Evolutionary conservation across 495 filamentous ascomycete species (phyloP).

Genomic region (Aspergillus bridgeri): DNA sequence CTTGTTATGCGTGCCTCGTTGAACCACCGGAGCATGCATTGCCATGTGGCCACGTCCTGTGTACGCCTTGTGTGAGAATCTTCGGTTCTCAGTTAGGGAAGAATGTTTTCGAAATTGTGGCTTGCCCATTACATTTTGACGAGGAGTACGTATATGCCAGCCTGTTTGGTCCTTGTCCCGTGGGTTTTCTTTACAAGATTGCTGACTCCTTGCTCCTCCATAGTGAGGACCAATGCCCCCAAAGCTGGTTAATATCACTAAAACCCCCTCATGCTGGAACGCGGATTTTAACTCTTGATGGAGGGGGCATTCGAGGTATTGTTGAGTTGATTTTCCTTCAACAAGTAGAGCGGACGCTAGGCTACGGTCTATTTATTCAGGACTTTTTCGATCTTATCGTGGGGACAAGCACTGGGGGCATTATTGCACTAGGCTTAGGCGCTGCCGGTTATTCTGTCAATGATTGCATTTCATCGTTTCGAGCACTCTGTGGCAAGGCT

Average conservation of each 20-base stretch:
- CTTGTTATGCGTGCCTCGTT: conserved; percentile 38
- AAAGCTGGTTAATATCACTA: not conserved
- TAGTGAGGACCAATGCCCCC: conserved; percentile 1
- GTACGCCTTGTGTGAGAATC: not conserved
- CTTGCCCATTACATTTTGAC: conserved; percentile 1
- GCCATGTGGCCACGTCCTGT: conserved; percentile 23
- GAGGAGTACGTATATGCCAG: not conserved
- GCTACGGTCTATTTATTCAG: not conserved
- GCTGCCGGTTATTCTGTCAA: conserved; percentile 44
- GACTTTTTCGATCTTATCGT: not conserved
- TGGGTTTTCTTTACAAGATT: too few species aligned
- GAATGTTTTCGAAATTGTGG: not conserved
- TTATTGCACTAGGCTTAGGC: conserved; percentile 54
- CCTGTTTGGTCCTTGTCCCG: too few species aligned
- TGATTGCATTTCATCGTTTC: not conserved
- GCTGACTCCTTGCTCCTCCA: too few species aligned
- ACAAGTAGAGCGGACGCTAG: not conserved
- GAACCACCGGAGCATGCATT: conserved; percentile 34
- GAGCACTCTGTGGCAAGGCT: not conserved
- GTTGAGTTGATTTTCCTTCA: conserved; percentile 39
- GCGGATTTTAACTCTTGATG: conserved; percentile 38
- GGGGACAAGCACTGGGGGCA: conserved; percentile 48
- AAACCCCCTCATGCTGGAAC: conserved; percentile 34
- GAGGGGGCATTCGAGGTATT: conserved; percentile 43
- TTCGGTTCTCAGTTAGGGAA: not conserved